These are phyloP conservation scores for Creolimax fragrantissima DNA, from an alignment of 78 protist genomes.

Conservation along the genomic window DNA sequence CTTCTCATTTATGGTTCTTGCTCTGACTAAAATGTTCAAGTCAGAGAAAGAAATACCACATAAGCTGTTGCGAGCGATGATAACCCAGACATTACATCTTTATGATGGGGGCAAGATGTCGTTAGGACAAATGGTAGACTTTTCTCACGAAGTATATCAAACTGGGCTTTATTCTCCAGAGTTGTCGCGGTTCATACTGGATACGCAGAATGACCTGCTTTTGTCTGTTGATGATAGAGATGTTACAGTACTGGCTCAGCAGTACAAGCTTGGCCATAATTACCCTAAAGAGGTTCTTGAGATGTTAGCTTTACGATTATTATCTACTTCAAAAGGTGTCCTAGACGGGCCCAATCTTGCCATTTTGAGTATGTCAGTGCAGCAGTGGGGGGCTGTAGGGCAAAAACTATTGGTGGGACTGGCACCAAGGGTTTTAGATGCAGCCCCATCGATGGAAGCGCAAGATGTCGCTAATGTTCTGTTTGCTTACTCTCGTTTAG, in stretches of 20 bases:
- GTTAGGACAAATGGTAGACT: not conserved
- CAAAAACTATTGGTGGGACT: not conserved
- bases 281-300: not conserved
- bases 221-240: not conserved
- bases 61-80: not conserved
- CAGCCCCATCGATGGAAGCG: not conserved
- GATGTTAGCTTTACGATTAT: not conserved
- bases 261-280: not conserved
- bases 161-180: not conserved
- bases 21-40: not conserved
- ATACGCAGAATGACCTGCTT: not conserved
- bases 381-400: not conserved
- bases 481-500: not conserved
- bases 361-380: not conserved
- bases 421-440: not conserved
- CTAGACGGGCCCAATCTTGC: not conserved
- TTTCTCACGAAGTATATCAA: not conserved
- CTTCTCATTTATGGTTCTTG: not conserved
- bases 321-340: not conserved
- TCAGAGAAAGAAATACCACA: not conserved
- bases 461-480: not conserved
- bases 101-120: not conserved
- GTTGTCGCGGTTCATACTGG: not conserved
- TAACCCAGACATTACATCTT: not conserved
- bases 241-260: not conserved